These are phyloP conservation scores for Moricandia moricandioides DNA, from an alignment of 345 rosid species.

Conservation along the genomic window DNA sequence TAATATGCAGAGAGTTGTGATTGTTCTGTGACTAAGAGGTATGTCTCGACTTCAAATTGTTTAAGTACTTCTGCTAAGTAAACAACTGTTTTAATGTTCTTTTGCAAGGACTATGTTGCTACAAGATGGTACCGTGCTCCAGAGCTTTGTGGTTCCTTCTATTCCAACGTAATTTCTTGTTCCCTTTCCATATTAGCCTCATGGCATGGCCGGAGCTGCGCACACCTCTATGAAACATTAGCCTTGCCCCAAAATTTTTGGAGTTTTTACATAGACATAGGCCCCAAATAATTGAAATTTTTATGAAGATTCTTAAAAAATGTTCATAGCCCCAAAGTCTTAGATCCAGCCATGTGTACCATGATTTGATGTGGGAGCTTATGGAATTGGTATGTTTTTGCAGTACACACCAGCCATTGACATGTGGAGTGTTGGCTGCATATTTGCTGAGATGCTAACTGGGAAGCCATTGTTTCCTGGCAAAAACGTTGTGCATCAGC, in stretches of 20 bases:
- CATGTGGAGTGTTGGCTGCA: slow-evolving; percentile 98
- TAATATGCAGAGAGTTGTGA: slow-evolving; percentile 6
- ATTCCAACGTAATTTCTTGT: slow-evolving; percentile 61
- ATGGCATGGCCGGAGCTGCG: no score
- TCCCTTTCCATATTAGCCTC: not conserved
- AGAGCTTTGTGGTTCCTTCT: slow-evolving; percentile 95
- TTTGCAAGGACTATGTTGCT: slow-evolving; percentile 93
- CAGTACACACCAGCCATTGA: slow-evolving; percentile 99
- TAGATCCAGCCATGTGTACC: no score
- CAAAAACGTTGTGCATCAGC: slow-evolving; percentile 86
- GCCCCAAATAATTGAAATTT: no score
- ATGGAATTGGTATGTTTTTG: slow-evolving; percentile 27
- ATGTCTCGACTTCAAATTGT: not conserved
- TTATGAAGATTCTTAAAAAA: no score
- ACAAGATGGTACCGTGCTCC: slow-evolving; percentile 99
- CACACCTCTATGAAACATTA: no score
- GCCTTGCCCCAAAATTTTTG: no score
- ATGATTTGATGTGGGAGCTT: slow-evolving; percentile 6
- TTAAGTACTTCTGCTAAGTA: slow-evolving; percentile 20
- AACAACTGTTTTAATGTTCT: slow-evolving; percentile 25
- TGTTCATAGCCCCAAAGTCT: no score
- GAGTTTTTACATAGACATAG: no score
- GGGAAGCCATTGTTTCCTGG: slow-evolving; percentile 96
- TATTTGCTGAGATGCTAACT: slow-evolving; percentile 88
- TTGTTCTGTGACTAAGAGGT: slow-evolving; percentile 14